These are phyloP conservation scores for Ophiobolus disseminans DNA, from an alignment of 2,329 filamentous ascomycete species.

Conservation along the genomic window DNA sequence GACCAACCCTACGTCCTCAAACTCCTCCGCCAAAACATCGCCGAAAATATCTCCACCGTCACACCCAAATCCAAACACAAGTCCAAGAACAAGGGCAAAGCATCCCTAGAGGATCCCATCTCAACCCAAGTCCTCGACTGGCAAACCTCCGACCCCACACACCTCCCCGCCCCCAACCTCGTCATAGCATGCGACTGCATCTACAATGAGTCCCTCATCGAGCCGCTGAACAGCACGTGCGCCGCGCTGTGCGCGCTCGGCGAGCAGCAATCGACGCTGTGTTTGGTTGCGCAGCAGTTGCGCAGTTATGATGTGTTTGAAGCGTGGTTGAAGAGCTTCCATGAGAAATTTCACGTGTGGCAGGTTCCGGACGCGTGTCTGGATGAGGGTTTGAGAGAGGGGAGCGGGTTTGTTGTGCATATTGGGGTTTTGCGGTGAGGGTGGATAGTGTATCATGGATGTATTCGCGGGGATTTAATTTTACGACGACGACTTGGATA, in stretches of 20 bases:
- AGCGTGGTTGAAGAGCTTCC: constrained; percentile 75
- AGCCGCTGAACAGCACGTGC: constrained; percentile 83
- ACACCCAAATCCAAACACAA: constrained; percentile 52
- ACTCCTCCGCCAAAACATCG: constrained; percentile 77
- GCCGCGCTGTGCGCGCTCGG: constrained; percentile 73
- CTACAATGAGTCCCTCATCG: constrained; percentile 87
- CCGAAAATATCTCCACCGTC: constrained; percentile 59
- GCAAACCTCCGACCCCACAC: constrained; percentile 66
- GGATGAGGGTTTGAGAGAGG: constrained; percentile 64
- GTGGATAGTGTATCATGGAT: background rate
- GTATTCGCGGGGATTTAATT: background rate
- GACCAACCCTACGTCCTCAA: constrained; percentile 87
- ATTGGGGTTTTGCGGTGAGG: constrained; percentile 59
- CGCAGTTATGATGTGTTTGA: constrained; percentile 86
- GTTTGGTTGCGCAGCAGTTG: constrained; percentile 87
- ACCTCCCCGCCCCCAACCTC: constrained; percentile 67
- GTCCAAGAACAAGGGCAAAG: background rate
- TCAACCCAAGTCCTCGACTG: constrained; percentile 71
- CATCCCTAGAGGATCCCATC: constrained; percentile 11
- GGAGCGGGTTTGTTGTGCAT: constrained; percentile 83
- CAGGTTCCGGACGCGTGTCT: constrained; percentile 71
- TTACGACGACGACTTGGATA: background rate
- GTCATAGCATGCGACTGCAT: constrained; percentile 92
- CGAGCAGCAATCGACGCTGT: constrained; percentile 65
- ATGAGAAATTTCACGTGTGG: constrained; percentile 74